Evolutionary conservation across 768 basidiomycete species (phyloP).

Genomic region (Sporobolomyces phaffii): DNA sequence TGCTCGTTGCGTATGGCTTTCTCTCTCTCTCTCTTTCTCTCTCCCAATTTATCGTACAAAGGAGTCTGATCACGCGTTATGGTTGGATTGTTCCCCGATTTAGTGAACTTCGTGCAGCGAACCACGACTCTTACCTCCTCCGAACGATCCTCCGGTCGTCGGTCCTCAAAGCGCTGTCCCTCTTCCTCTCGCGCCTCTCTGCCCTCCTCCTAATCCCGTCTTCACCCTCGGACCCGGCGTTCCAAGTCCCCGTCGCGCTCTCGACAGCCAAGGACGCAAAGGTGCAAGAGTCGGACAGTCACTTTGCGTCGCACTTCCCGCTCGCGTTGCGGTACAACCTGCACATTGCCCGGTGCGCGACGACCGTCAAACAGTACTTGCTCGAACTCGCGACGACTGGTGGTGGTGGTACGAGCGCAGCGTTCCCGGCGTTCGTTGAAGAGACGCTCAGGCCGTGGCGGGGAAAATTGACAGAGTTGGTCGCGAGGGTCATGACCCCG

Average conservation of each 20-base stretch:
- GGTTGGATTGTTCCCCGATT: neutral
- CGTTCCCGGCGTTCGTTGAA: constrained; percentile 35
- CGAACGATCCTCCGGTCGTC: constrained; percentile 42
- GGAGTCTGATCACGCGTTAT: too few relatives aligned
- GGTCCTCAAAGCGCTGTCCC: constrained; percentile 39
- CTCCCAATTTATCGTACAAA: too few relatives aligned
- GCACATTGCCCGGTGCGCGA: constrained; percentile 40
- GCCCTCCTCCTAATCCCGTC: constrained; percentile 35
- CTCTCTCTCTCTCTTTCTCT: neutral
- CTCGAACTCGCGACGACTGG: constrained; percentile 2
- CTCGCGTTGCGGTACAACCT: constrained; percentile 38
- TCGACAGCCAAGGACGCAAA: neutral
- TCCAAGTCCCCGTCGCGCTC: constrained; percentile 10
- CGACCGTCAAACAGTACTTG: constrained; percentile 35
- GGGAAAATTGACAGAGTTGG: constrained; percentile 40
- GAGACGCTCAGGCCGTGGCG: constrained; percentile 42
- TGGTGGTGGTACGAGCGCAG: neutral
- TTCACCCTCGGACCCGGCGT: constrained; percentile 6
- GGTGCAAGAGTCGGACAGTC: neutral
- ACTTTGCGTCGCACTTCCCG: constrained; percentile 21
- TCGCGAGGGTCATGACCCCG: constrained; percentile 39
- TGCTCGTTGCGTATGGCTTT: constrained; percentile 21
- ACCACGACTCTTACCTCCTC: constrained; percentile 42
- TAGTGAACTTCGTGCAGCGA: constrained; percentile 39
- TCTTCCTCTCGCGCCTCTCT: constrained; percentile 42